Evolutionary conservation across 2,329 filamentous ascomycete genomes (phyloP).

Genomic region (Laburnicola sp.): DNA sequence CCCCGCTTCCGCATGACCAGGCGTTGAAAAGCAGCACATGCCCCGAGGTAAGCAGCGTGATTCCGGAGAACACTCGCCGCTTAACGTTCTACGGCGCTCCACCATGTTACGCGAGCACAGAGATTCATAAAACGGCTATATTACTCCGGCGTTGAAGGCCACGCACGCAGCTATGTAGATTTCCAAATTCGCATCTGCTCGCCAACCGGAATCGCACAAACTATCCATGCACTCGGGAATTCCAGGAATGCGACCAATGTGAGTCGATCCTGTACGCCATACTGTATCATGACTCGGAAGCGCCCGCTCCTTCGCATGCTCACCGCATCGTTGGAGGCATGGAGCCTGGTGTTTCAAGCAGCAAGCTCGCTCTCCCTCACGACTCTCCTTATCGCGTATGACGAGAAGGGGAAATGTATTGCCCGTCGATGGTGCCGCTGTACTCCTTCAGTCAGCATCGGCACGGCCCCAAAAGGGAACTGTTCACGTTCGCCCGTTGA

Average conservation of each 20-base stretch:
- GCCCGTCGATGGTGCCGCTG: neutral
- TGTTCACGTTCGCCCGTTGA: neutral
- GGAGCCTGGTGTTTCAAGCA: too few species aligned
- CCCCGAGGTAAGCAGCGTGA: too few species aligned
- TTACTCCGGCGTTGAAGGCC: neutral
- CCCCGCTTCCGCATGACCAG: too few species aligned
- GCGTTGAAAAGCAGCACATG: too few species aligned
- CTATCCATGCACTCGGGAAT: neutral
- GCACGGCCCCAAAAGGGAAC: neutral
- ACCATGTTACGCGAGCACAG: neutral
- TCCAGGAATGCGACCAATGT: neutral
- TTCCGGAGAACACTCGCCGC: too few species aligned
- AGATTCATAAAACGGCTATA: neutral
- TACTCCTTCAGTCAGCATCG: neutral
- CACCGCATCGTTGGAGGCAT: neutral
- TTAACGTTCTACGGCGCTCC: neutral
- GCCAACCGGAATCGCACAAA: conserved; percentile 1
- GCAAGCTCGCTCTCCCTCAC: neutral
- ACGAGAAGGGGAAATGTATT: neutral
- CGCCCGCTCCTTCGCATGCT: neutral
- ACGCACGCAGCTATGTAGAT: conserved; percentile 1
- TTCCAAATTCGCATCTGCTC: neutral
- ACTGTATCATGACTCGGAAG: neutral
- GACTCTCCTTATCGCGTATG: neutral
- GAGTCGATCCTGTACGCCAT: neutral